phyloP scores from a whole-genome alignment of 139 green algal species.

The Parachlorella kessleri region DNA sequence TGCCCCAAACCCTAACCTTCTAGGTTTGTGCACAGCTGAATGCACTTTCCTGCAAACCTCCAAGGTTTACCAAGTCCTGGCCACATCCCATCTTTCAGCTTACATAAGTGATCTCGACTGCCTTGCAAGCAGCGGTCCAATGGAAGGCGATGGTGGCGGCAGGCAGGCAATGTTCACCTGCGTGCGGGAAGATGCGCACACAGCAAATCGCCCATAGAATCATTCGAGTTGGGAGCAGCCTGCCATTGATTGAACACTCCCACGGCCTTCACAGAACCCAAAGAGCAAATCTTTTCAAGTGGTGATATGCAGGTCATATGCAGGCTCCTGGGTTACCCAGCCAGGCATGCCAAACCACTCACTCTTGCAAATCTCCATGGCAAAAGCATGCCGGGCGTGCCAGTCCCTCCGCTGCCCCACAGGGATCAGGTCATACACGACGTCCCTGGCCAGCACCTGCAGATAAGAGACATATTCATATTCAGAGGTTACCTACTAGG shows the following conservation, averaged over 20 bases:
- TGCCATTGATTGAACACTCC: too few species aligned
- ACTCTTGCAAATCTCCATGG: conserved; percentile 23
- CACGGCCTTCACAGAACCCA: too few species aligned
- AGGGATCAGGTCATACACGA: conserved; percentile 77
- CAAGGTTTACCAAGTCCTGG: too few species aligned
- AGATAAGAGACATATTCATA: background rate
- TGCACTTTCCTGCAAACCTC: too few species aligned
- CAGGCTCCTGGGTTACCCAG: background rate
- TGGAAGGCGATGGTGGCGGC: conserved; percentile 76
- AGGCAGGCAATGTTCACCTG: conserved; percentile 12
- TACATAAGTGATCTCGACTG: conserved; percentile 39
- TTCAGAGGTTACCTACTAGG: too few species aligned
- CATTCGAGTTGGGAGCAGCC: background rate
- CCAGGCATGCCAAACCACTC: background rate
- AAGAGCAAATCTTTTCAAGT: too few species aligned
- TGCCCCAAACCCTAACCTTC: too few species aligned
- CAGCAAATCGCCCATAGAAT: too few species aligned
- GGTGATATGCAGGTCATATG: background rate
- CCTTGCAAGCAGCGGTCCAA: conserved; percentile 64
- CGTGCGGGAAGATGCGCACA: too few species aligned
- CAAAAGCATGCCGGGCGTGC: conserved; percentile 66
- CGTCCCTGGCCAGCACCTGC: conserved; percentile 58
- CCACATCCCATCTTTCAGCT: too few species aligned
- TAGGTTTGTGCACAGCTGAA: too few species aligned
- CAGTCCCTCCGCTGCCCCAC: conserved; percentile 61